Evolutionary conservation across 2,329 filamentous ascomycete genomes (phyloP).

Genomic region (Lasiodiplodia gonubiensis): DNA sequence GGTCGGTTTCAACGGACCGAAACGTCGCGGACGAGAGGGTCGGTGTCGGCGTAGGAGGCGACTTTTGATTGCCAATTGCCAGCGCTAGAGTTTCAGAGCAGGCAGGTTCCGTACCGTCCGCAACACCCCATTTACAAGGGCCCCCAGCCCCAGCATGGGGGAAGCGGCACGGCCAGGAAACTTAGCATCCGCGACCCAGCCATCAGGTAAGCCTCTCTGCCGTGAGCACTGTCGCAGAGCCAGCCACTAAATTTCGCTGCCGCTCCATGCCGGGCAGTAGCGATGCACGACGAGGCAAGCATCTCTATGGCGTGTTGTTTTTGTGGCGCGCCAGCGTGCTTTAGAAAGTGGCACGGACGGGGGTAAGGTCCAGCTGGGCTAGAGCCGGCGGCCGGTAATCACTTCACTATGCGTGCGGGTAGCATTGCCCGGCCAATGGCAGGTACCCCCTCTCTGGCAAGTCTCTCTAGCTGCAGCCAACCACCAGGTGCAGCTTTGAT

Average conservation of each 20-base stretch:
- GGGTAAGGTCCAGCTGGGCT: constrained; percentile 4
- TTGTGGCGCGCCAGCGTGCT: constrained; percentile 20
- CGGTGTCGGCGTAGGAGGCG: background rate
- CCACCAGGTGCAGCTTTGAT: constrained; percentile 8
- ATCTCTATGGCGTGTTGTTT: constrained; percentile 12
- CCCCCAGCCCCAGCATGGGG: background rate
- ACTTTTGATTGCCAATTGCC: constrained; percentile 2
- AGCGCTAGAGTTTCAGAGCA: constrained; percentile 25
- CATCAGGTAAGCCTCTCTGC: constrained; percentile 6
- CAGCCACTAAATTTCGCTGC: background rate
- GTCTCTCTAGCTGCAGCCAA: background rate
- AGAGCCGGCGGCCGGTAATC: constrained; percentile 9
- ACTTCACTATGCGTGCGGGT: constrained; percentile 13
- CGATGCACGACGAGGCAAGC: background rate
- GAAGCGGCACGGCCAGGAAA: background rate
- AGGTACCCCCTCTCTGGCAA: background rate
- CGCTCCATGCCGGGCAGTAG: background rate
- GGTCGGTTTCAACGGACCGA: constrained; percentile 10
- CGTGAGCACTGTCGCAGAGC: constrained; percentile 6
- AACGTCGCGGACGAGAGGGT: constrained; percentile 5
- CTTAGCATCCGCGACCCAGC: constrained; percentile 20
- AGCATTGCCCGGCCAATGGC: constrained; percentile 1
- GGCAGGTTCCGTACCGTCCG: constrained; percentile 22
- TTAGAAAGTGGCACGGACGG: constrained; percentile 13
- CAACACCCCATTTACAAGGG: background rate